Evolutionary conservation across 169 alveolate genomes (phyloP), one percentile per base, ranked within the genome.

Genomic region (Plasmodium relictum): DNA sequence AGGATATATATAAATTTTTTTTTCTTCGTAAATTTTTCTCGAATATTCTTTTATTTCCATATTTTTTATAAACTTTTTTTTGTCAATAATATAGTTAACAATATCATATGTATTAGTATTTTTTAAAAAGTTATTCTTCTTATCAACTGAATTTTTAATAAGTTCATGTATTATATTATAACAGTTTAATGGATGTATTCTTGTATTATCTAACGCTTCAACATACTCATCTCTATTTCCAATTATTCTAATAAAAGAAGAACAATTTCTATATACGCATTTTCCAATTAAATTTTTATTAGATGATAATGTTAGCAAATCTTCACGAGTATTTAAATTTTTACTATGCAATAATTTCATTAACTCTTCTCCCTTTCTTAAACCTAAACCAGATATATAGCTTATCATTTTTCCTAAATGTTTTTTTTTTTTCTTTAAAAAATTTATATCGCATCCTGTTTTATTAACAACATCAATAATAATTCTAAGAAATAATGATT

Each of bases 161-260:
- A 95, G 58, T 62, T 94, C 93, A 58, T 92, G 91, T 0, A 94
- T 94, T 18, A 91, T 80, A 59, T 69, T 61, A 26, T 89, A 78
- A 39, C 94, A 88, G 80, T 95, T 95, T 8, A 80, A 20, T 31
- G 97, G 97, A 66, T 95, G 97, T 10, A 95, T 73, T 50, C 96
- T 88, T 2, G 97, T 93, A 44, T 92, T 71, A 66, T 95, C 97
- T 50, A 95, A 62, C 6, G 89, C 89, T n/a, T 78, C 89, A 10
- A 78, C 78, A 31, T 63, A 78, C 22, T 78, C 89, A 50, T 65
- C 76, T 7, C 70, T 76, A 24, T 50, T 50, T 2, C 78, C 63
- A 5, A 78, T 78, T 37, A 92, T 86, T 86, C 88, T 72, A 50
- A 93, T 91, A 44, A 93, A 93, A n/a, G 94, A 89, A 9, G 96